A percentile compares a stretch with the other conserved stretches of the same genome.
phyloP scores from a whole-genome alignment of 2,329 filamentous ascomycete genomes.

The Diaporthe vaccinii region DNA sequence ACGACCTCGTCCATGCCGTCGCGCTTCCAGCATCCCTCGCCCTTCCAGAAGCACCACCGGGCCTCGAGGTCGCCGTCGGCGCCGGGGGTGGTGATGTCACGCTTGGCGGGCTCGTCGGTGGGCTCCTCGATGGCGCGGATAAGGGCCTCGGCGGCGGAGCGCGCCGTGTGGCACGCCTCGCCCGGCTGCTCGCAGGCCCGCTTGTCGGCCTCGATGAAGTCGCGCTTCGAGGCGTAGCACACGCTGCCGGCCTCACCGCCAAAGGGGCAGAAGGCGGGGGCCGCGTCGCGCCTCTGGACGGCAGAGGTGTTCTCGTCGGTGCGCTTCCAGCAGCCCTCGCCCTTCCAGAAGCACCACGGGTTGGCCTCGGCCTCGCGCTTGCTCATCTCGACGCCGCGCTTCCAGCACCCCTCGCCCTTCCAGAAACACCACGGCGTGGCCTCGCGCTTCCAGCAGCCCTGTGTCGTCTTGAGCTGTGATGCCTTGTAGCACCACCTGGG shows the following conservation, averaged over 20 bases:
- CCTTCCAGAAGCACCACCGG: constrained; percentile 47
- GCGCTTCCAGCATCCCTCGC: constrained; percentile 54
- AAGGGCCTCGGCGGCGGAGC: constrained; percentile 54
- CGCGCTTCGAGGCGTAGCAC: constrained; percentile 41
- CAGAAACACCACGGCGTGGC: constrained; percentile 35
- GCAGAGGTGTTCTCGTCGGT: constrained; percentile 9
- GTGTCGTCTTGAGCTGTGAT: neutral
- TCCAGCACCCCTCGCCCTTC: constrained; percentile 39
- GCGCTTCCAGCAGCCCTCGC: constrained; percentile 53
- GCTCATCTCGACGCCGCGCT: constrained; percentile 34
- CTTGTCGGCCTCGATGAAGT: constrained; percentile 44
- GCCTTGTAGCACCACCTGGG: constrained; percentile 36
- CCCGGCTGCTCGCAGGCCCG: constrained; percentile 55
- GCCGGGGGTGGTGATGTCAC: constrained; percentile 29
- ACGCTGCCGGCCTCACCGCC: constrained; percentile 45
- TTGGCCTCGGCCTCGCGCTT: constrained; percentile 45
- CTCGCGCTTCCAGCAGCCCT: constrained; percentile 52
- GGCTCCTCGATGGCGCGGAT: constrained; percentile 48
- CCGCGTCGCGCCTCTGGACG: constrained; percentile 30
- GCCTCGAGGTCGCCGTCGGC: constrained; percentile 39
- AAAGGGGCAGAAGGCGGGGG: constrained; percentile 39
- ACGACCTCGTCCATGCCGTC: constrained; percentile 43
- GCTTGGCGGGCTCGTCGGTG: neutral
- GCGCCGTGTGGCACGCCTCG: constrained; percentile 57
- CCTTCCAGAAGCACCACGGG: constrained; percentile 42